Percentiles rank a stretch among this genome's conserved stretches.
Evolutionary conservation across 2,329 filamentous ascomycete species (phyloP).

Genomic region (Ascosphaera acerosa): DNA sequence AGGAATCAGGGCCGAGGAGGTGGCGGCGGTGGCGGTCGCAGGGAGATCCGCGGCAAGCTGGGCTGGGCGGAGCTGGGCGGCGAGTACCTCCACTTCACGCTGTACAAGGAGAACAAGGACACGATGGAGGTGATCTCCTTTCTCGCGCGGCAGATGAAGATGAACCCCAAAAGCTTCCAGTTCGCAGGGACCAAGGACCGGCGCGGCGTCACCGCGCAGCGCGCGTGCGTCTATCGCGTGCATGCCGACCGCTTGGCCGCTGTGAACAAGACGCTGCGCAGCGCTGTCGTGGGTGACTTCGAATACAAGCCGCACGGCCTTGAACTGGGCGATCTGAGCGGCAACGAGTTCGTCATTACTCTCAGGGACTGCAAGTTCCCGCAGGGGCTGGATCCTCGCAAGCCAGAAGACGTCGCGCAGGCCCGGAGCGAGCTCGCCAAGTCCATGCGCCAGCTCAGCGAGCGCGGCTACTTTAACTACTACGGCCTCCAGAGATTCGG

Average conservation of each 20-base stretch:
- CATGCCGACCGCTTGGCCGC: constrained; percentile 36
- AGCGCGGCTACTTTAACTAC: constrained; percentile 84
- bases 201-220: constrained; percentile 62
- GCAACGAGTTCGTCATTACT: constrained; percentile 85
- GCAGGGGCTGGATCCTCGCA: neutral
- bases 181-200: constrained; percentile 86
- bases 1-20: constrained; percentile 8
- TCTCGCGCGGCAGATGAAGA: constrained; percentile 45
- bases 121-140: constrained; percentile 76
- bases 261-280: constrained; percentile 34
- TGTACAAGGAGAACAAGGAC: constrained; percentile 94
- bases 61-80: constrained; percentile 44
- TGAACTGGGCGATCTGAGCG: constrained; percentile 56
- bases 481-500: constrained; percentile 95
- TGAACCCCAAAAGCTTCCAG: constrained; percentile 40
- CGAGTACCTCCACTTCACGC: constrained; percentile 66
- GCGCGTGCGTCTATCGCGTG: constrained; percentile 41
- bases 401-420: constrained; percentile 12
- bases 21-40: constrained; percentile 9
- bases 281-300: constrained; percentile 51
- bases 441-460: constrained; percentile 40
- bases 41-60: constrained; percentile 18
- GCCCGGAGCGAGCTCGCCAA: constrained; percentile 22
- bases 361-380: constrained; percentile 58
- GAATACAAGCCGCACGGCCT: constrained; percentile 46